phyloP scores from a whole-genome alignment of 805 yeast species.

The Ogataea saltuana region DNA sequence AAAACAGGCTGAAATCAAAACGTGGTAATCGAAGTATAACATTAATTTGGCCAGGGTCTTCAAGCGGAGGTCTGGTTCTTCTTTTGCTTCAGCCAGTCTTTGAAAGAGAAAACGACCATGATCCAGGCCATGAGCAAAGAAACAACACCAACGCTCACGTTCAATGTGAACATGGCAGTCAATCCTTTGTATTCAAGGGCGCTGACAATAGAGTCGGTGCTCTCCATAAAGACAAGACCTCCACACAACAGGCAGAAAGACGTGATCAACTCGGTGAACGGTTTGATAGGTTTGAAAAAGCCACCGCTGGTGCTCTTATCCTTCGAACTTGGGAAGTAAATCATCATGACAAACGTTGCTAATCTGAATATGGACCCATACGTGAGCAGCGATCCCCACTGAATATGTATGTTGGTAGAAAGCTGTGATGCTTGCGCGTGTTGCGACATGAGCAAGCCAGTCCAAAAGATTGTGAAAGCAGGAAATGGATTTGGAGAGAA shows the following conservation, averaged over 20 bases:
- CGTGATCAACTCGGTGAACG: slow-evolving; percentile 82
- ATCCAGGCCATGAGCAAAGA: slow-evolving; percentile 88
- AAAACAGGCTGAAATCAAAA: background rate
- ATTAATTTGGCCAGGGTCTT: too few relatives aligned
- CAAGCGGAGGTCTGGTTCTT: slow-evolving; percentile 10
- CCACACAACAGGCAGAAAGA: slow-evolving; percentile 83
- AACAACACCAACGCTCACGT: slow-evolving; percentile 77
- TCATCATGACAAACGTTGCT: slow-evolving; percentile 57
- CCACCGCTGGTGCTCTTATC: slow-evolving; percentile 21
- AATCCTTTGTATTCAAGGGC: slow-evolving; percentile 81
- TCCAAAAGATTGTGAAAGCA: slow-evolving; percentile 90
- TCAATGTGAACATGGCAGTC: slow-evolving; percentile 88
- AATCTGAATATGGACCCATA: slow-evolving; percentile 79
- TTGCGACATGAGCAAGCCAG: slow-evolving; percentile 93
- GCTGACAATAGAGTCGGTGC: slow-evolving; percentile 81
- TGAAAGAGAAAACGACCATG: slow-evolving; percentile 66
- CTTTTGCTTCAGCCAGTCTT: slow-evolving; percentile 45
- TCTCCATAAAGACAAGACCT: slow-evolving; percentile 89
- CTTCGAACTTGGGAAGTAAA: slow-evolving; percentile 41
- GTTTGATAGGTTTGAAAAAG: slow-evolving; percentile 55
- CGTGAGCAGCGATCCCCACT: slow-evolving; percentile 90
- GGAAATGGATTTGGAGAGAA: slow-evolving; percentile 95
- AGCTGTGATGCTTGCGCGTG: slow-evolving; percentile 82
- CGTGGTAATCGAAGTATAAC: too few relatives aligned
- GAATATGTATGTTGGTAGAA: slow-evolving; percentile 79